Evolutionary conservation across 163 green algal genomes (phyloP).

Genomic region (Picocystis sp.): DNA sequence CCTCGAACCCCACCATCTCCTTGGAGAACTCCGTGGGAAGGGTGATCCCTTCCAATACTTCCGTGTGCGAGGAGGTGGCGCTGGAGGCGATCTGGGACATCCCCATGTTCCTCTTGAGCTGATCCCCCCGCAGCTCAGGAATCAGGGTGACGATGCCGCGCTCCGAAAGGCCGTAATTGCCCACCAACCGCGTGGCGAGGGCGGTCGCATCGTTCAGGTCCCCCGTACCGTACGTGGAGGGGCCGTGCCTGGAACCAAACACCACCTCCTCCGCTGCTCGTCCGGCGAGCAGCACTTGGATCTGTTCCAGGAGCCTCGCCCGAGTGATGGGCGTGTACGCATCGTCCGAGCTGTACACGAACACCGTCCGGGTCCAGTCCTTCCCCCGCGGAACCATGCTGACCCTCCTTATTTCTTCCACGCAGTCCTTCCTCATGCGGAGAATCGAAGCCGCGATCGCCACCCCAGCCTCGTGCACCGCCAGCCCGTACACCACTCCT

Average conservation of each 20-base stretch:
- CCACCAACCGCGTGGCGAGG: background rate
- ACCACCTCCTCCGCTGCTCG: constrained; percentile 17
- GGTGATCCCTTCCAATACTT: constrained; percentile 7
- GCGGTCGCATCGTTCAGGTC: constrained; percentile 2
- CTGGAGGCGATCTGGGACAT: constrained; percentile 1
- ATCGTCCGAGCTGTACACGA: constrained; percentile 48
- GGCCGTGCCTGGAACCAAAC: constrained; percentile 16
- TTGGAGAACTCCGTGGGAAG: constrained; percentile 1
- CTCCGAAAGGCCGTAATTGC: constrained; percentile 10
- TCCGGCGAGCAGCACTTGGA: constrained; percentile 59
- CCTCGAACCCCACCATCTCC: constrained; percentile 10
- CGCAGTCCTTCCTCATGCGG: constrained; percentile 21
- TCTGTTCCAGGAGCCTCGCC: constrained; percentile 52
- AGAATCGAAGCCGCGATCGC: constrained; percentile 48
- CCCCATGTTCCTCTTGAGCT: background rate
- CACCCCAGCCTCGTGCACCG: constrained; percentile 40
- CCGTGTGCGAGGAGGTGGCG: background rate
- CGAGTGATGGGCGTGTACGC: constrained; percentile 67
- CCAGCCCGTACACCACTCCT: constrained; percentile 16
- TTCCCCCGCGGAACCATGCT: constrained; percentile 39
- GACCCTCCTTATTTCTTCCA: constrained; percentile 44
- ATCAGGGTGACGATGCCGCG: background rate
- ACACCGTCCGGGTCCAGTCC: constrained; percentile 31
- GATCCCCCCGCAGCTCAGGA: background rate
- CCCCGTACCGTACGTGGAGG: constrained; percentile 7